These are phyloP conservation scores for Nicotiana paniculata DNA, from an alignment of 257 asterid genomes.

Conservation along the genomic window DNA sequence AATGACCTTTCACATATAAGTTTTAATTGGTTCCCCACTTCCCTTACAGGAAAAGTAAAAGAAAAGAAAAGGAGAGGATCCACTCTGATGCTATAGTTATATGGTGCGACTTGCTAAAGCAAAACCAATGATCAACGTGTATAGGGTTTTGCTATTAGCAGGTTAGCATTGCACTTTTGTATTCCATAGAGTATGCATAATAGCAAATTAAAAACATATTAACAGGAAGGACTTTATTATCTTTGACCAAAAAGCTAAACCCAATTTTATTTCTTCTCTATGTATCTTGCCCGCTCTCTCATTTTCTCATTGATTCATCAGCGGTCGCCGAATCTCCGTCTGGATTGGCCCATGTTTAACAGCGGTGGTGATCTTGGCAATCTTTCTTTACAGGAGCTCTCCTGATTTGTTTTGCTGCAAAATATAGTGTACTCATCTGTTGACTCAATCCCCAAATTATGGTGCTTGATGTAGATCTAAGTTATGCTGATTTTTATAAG, in stretches of 20 bases:
- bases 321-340: background rate
- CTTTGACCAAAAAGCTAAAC: background rate
- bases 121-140: background rate
- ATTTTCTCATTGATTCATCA: background rate
- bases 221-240: background rate
- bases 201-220: background rate
- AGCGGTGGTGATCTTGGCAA: background rate
- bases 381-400: background rate
- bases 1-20: background rate
- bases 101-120: background rate
- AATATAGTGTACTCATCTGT: background rate
- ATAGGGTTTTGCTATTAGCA: background rate
- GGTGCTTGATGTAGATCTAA: background rate
- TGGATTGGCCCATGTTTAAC: background rate
- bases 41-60: background rate
- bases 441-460: background rate
- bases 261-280: background rate
- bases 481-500: background rate
- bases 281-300: background rate
- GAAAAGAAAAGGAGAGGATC: too few species aligned
- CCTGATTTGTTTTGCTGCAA: background rate
- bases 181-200: background rate
- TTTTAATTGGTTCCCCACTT: background rate
- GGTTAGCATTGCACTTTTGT: background rate
- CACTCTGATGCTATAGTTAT: background rate